Percentiles rank a stretch among this genome's conserved stretches.
Conservation (phyloP, 768 basidiomycete genomes). For the Amanita muscaria region DNA sequence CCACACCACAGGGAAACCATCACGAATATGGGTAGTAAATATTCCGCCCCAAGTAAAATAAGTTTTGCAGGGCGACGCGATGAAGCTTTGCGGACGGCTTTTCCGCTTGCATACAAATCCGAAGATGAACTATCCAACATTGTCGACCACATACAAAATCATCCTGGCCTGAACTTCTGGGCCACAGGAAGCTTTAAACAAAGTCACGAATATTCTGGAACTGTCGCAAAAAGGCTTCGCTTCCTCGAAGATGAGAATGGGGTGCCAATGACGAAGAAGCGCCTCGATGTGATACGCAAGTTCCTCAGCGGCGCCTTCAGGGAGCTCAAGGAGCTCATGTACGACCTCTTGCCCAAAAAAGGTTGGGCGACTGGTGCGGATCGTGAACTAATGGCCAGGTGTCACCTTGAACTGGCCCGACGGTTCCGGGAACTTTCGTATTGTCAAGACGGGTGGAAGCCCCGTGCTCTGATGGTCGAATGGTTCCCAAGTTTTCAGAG, state of each 20-base stretch:
- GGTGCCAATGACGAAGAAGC: neutral
- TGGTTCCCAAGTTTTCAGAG: slow-evolving; percentile 3
- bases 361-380: neutral
- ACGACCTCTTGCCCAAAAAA: neutral
- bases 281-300: neutral
- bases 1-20: neutral
- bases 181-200: neutral
- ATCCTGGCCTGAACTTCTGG: neutral
- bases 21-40: neutral
- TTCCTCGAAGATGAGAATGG: neutral
- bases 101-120: slow-evolving; percentile 1
- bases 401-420: neutral
- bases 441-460: neutral
- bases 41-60: neutral
- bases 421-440: neutral
- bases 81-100: neutral
- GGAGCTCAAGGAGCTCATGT: slow-evolving; percentile 1
- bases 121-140: neutral
- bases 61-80: neutral
- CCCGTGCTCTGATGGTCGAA: neutral
- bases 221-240: no score
- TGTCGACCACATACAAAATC: neutral
- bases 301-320: neutral
- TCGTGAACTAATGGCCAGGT: neutral
- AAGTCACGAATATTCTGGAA: neutral